Percentiles rank a stretch among this genome's conserved stretches.
phyloP scores from a whole-genome alignment of 2,329 filamentous ascomycete genomes.

The Geosmithia flava region DNA sequence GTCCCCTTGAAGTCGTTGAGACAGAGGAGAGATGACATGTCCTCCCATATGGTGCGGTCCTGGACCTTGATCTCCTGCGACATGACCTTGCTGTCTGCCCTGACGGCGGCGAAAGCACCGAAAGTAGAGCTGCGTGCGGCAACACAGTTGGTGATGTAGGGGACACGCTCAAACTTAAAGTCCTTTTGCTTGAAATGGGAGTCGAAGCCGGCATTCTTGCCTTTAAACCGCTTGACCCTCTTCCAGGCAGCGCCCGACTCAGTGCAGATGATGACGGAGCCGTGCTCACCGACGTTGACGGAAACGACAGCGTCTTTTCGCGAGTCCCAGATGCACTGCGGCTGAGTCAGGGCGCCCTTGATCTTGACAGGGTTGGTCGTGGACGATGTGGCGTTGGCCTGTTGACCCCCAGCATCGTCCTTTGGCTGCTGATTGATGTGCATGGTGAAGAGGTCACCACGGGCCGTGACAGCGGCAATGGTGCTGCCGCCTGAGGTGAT shows the following conservation, averaged over 20 bases:
- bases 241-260: slow-evolving; percentile 89
- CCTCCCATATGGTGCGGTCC: slow-evolving; percentile 59
- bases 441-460: slow-evolving; percentile 81
- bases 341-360: slow-evolving; percentile 64
- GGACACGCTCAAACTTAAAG: slow-evolving; percentile 89
- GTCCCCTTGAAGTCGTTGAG: slow-evolving; percentile 43
- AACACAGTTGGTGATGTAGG: slow-evolving; percentile 74
- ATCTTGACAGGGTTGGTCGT: slow-evolving; percentile 92
- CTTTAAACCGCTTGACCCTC: slow-evolving; percentile 69
- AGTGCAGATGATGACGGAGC: slow-evolving; percentile 88
- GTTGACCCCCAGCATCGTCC: slow-evolving; percentile 37
- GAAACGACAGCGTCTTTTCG: slow-evolving; percentile 79
- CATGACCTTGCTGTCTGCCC: slow-evolving; percentile 74
- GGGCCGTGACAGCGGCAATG: slow-evolving; percentile 74
- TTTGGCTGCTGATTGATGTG: slow-evolving; percentile 50
- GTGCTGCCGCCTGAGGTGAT: slow-evolving; percentile 82
- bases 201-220: slow-evolving; percentile 47
- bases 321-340: slow-evolving; percentile 78
- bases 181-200: slow-evolving; percentile 60
- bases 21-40: slow-evolving; percentile 57
- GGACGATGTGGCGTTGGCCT: slow-evolving; percentile 42
- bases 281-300: slow-evolving; percentile 81
- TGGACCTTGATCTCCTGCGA: slow-evolving; percentile 56
- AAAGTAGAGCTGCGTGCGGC: slow-evolving; percentile 79
- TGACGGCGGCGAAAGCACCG: slow-evolving; percentile 79